Percentiles rank a stretch among this genome's conserved stretches.
These are phyloP conservation scores for Prototheca cutis DNA, from an alignment of 163 green algal genomes.

Conservation along the genomic window DNA sequence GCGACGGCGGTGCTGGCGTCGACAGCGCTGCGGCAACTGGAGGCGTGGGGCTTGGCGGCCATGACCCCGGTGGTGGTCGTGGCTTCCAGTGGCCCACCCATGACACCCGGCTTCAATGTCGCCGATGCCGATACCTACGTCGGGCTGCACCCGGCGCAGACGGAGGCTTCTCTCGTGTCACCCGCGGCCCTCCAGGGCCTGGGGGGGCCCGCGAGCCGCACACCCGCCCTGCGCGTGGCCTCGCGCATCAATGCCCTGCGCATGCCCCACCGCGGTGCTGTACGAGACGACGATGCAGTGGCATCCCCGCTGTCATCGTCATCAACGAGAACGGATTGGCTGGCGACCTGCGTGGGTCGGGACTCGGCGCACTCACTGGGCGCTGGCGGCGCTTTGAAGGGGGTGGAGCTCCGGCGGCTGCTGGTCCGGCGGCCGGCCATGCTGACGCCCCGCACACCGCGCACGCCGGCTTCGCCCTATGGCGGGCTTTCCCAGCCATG, in stretches of 20 bases:
- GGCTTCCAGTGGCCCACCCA: neutral
- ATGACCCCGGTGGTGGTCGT: neutral
- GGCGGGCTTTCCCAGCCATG: neutral
- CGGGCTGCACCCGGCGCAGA: conserved; percentile 6
- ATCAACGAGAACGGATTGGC: neutral
- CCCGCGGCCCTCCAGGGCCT: neutral
- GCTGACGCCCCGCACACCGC: conserved; percentile 14
- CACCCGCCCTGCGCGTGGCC: conserved; percentile 4
- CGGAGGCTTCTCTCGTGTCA: conserved; percentile 12
- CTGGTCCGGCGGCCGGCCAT: conserved; percentile 9
- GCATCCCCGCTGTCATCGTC: neutral
- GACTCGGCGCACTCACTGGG: conserved; percentile 6
- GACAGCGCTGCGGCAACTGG: neutral
- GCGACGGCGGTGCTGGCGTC: neutral
- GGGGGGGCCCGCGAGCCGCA: no score
- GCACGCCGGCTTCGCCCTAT: neutral
- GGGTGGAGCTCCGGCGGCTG: conserved; percentile 21
- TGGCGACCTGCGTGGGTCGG: neutral
- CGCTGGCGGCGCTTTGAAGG: neutral
- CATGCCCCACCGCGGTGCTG: neutral
- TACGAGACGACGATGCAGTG: no score
- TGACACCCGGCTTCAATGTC: neutral
- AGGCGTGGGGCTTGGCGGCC: no score
- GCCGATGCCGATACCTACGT: conserved; percentile 3
- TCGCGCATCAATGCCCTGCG: neutral